These are phyloP conservation scores for Lipomyces lipofer DNA, from an alignment of 805 yeast genomes.

Conservation along the genomic window DNA sequence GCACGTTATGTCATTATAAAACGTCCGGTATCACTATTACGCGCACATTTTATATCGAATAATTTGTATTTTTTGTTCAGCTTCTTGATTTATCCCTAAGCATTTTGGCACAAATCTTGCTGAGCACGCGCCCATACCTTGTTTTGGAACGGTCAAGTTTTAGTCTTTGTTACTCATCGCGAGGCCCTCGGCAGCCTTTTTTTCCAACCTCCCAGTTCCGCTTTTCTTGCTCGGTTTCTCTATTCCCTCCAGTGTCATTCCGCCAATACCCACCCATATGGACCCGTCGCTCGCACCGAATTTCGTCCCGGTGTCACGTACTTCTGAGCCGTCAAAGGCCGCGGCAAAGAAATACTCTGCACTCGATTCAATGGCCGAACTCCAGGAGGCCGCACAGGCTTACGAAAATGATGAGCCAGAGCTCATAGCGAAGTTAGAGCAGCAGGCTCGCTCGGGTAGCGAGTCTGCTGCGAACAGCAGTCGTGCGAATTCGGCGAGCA, in stretches of 20 bases:
- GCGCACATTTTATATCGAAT: neutral
- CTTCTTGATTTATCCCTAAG: no score
- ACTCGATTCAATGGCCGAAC: neutral
- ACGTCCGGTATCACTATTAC: neutral
- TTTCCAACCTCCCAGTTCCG: no score
- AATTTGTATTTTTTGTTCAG: neutral
- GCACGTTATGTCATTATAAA: no score
- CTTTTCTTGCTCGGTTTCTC: no score
- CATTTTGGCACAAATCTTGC: no score
- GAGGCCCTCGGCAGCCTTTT: neutral
- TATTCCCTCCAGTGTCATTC: no score
- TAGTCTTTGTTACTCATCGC: neutral
- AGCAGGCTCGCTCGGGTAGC: slow-evolving; percentile 2
- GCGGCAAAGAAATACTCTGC: neutral
- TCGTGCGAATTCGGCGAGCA: neutral
- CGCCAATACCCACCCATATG: no score
- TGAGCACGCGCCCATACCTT: no score
- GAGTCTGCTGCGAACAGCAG: neutral
- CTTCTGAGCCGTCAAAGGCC: no score
- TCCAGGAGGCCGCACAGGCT: neutral
- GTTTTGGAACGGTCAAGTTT: no score
- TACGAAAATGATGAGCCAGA: neutral
- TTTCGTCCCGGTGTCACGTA: slow-evolving; percentile 13
- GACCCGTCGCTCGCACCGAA: slow-evolving; percentile 27
- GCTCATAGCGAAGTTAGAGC: neutral